Conservation (phyloP, 2,329 filamentous ascomycete genomes). For the Colletotrichum spinosum region DNA sequence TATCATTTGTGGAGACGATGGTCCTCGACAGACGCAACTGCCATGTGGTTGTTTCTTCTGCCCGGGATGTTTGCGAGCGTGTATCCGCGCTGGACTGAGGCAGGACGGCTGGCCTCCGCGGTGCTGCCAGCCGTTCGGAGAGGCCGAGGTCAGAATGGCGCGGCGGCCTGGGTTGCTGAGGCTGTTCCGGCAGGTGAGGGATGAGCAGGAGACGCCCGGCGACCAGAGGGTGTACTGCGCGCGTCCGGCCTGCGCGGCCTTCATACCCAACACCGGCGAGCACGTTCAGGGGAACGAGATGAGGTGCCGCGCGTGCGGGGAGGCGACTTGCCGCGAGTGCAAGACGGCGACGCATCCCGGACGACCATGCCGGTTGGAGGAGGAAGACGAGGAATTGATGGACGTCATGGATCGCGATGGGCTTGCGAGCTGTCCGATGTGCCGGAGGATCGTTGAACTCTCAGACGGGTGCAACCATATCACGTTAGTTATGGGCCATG, state of each 20-base stretch:
- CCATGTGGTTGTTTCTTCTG: conserved; percentile 37
- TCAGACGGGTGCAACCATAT: conserved; percentile 75
- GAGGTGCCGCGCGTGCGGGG: conserved; percentile 32
- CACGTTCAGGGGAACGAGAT: conserved; percentile 10
- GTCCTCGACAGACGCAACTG: conserved; percentile 18
- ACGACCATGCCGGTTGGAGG: conserved; percentile 32
- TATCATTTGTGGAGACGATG: conserved; percentile 17
- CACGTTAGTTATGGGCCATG: conserved; percentile 55
- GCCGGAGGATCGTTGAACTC: conserved; percentile 68
- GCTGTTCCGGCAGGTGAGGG: conserved; percentile 26
- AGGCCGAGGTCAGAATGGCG: conserved; percentile 24
- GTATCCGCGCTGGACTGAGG: conserved; percentile 32
- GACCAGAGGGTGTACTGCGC: conserved; percentile 34
- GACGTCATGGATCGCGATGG: conserved; percentile 62
- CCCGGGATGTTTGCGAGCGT: conserved; percentile 31
- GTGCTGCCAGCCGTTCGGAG: conserved; percentile 35
- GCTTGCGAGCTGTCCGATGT: conserved; percentile 68
- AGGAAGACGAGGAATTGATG: conserved; percentile 44
- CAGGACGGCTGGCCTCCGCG: conserved; percentile 35
- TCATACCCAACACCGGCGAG: conserved; percentile 28
- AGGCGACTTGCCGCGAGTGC: conserved; percentile 32
- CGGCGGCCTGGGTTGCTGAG: conserved; percentile 17
- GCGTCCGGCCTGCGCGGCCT: conserved; percentile 32
- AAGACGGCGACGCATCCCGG: conserved; percentile 30
- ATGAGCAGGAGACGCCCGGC: conserved; percentile 31